phyloP scores from a whole-genome alignment of 495 filamentous ascomycete species.

The Aspergillus leporis region DNA sequence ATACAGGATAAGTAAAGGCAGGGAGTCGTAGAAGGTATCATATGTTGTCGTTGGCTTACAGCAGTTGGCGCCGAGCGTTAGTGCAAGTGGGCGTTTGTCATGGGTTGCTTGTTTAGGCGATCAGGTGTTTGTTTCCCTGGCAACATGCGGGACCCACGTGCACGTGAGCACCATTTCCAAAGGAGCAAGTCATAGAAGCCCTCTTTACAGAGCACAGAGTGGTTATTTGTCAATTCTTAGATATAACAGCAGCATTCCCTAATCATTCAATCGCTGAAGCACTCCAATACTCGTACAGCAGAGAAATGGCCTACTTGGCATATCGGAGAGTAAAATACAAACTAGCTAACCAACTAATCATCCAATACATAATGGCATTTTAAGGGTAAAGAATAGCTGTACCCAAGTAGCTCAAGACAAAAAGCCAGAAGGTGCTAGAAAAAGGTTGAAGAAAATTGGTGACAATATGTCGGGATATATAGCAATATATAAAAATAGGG shows the following conservation, averaged over 20 bases:
- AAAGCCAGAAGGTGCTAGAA: neutral
- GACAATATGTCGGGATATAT: neutral
- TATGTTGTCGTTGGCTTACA: conserved; percentile 14
- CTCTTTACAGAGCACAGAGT: too few species aligned
- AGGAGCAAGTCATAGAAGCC: too few species aligned
- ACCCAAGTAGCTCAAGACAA: neutral
- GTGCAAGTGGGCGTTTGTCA: conserved; percentile 14
- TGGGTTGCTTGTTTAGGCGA: conserved; percentile 14
- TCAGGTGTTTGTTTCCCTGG: conserved; percentile 16
- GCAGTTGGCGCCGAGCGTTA: conserved; percentile 9
- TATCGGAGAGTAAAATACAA: too few species aligned
- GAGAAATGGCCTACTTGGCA: too few species aligned
- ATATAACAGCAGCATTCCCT: too few species aligned
- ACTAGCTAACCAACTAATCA: neutral
- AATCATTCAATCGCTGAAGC: too few species aligned
- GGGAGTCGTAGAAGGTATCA: neutral
- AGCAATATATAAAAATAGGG: neutral
- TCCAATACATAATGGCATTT: neutral
- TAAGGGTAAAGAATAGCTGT: neutral
- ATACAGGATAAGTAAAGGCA: neutral
- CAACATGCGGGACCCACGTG: neutral
- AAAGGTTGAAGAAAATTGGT: neutral
- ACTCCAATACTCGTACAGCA: too few species aligned
- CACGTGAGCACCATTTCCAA: neutral
- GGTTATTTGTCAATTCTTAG: too few species aligned